Evolutionary conservation across 768 basidiomycete genomes (phyloP).

Genomic region (Hygrocybe coccinea): DNA sequence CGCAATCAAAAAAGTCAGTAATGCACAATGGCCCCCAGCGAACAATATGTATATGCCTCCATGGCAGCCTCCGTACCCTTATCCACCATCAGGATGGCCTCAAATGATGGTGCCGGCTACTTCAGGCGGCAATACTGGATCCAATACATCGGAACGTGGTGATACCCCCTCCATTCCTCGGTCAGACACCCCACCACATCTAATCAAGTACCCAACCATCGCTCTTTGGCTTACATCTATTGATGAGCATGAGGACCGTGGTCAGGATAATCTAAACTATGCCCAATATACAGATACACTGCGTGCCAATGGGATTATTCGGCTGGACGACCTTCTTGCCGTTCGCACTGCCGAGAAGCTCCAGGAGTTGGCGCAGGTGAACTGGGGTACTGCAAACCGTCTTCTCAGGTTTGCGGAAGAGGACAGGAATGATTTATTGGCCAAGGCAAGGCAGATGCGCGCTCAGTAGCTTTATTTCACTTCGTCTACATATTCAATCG

Average conservation of each 20-base stretch:
- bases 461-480: no score
- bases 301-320: background rate
- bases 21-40: no score
- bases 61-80: no score
- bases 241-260: background rate
- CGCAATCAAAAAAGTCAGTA: no score
- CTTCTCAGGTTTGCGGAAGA: background rate
- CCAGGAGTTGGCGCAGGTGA: background rate
- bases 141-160: no score
- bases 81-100: no score
- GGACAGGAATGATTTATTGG: background rate
- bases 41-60: no score
- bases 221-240: background rate
- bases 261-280: background rate
- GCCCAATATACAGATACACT: background rate
- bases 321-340: background rate
- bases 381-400: conserved; percentile 1
- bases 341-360: background rate
- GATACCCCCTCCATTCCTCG: no score
- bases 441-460: no score
- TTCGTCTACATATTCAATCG: no score
- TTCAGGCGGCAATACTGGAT: no score
- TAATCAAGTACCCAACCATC: background rate
- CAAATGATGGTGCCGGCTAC: no score
- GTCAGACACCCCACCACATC: background rate